Evolutionary conservation across 305 asterid genomes (phyloP).

Genomic region (Caryopteris hybrid): DNA sequence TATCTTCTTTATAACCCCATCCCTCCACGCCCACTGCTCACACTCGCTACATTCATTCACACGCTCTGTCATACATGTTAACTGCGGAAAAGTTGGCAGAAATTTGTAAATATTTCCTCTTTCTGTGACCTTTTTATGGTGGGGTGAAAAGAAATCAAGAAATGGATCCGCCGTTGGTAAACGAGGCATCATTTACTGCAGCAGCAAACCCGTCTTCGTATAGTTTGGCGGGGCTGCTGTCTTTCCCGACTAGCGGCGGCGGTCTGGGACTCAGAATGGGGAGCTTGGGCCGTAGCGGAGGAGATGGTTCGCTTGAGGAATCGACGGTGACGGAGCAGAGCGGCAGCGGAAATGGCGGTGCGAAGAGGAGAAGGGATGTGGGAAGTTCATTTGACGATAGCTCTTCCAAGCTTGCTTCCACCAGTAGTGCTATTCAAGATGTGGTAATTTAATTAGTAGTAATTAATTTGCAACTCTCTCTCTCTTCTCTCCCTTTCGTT

Average conservation of each 20-base stretch:
- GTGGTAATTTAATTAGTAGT: conserved; percentile 33
- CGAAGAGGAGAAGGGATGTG: conserved; percentile 49
- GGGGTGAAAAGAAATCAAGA: background rate
- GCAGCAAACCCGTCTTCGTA: conserved; percentile 72
- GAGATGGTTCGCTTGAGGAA: conserved; percentile 51
- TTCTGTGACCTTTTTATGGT: background rate
- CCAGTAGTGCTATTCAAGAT: conserved; percentile 44
- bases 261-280: conserved; percentile 53
- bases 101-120: background rate
- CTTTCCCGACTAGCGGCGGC: conserved; percentile 45
- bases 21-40: conserved; percentile 4
- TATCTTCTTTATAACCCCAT: conserved; percentile 23
- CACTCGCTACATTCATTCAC: conserved; percentile 14
- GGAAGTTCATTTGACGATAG: conserved; percentile 39
- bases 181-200: conserved; percentile 66
- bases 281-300: conserved; percentile 36
- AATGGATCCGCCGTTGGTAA: conserved; percentile 85
- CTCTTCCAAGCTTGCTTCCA: conserved; percentile 43
- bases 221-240: conserved; percentile 68
- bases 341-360: conserved; percentile 41
- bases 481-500: background rate
- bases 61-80: background rate
- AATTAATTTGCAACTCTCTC: background rate
- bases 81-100: background rate
- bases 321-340: conserved; percentile 75